Percentiles rank a stretch among this genome's conserved stretches.
phyloP scores from a whole-genome alignment of 1,284 basidiomycete genomes.

The Xerocomus cyaneibrunnescens region DNA sequence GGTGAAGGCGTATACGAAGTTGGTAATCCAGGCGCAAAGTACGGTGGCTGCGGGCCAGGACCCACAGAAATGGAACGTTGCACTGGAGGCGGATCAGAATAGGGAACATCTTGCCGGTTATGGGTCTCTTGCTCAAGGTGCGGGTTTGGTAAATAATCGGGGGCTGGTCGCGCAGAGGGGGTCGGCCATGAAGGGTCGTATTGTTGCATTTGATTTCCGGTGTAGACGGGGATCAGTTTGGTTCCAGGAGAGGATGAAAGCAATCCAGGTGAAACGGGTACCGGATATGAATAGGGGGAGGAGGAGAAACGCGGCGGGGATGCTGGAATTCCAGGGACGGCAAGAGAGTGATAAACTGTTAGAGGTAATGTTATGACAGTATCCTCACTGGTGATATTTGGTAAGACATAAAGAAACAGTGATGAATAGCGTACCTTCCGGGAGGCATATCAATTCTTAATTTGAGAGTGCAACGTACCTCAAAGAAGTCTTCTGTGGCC shows the following conservation, averaged over 20 bases:
- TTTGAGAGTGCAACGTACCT: constrained; percentile 41
- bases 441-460: constrained; percentile 30
- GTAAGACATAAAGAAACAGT: constrained; percentile 11
- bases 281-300: constrained; percentile 20
- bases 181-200: constrained; percentile 7
- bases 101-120: constrained; percentile 19
- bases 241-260: constrained; percentile 20
- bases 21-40: constrained; percentile 13
- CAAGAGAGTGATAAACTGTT: constrained; percentile 59
- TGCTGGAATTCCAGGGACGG: constrained; percentile 44
- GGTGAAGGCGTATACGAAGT: constrained; percentile 16
- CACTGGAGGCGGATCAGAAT: constrained; percentile 10
- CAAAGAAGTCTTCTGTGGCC: constrained; percentile 58
- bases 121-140: constrained; percentile 11
- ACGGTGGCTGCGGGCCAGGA: constrained; percentile 14
- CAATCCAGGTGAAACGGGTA: constrained; percentile 21
- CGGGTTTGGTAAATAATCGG: constrained; percentile 7
- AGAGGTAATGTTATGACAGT: constrained; percentile 62
- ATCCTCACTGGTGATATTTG: constrained; percentile 55
- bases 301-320: constrained; percentile 17
- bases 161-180: constrained; percentile 1
- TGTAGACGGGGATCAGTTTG: constrained; percentile 8
- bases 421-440: constrained; percentile 27
- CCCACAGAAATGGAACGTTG: constrained; percentile 23
- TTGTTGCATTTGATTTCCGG: constrained; percentile 12